Evolutionary conservation across 2,329 filamentous ascomycete genomes (phyloP).

Genomic region (Colletotrichum melonis): DNA sequence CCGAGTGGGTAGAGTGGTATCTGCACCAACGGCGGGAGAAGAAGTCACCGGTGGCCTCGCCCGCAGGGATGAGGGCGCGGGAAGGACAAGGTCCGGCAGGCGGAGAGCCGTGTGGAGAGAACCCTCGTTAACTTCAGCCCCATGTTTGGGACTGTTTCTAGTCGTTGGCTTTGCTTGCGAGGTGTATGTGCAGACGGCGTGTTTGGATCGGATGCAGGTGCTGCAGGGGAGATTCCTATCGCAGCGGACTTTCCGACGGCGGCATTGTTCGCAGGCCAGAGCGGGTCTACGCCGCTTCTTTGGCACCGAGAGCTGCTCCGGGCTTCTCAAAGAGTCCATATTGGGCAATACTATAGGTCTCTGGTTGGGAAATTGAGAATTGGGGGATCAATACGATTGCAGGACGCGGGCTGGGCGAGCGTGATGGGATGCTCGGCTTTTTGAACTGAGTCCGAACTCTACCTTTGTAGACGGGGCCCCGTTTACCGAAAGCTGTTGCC

Average conservation of each 20-base stretch:
- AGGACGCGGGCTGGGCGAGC: background rate
- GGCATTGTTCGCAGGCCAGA: constrained; percentile 67
- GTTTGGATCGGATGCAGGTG: constrained; percentile 68
- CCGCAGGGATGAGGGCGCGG: constrained; percentile 13
- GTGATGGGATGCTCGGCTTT: constrained; percentile 27
- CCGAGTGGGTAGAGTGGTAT: no score
- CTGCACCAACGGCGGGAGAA: background rate
- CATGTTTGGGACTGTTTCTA: background rate
- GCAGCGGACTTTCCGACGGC: constrained; percentile 71
- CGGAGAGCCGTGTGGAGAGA: background rate
- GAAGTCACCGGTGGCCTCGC: background rate
- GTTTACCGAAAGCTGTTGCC: background rate
- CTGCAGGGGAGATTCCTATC: constrained; percentile 69
- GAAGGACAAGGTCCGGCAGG: background rate
- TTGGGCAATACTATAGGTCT: background rate
- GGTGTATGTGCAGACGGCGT: constrained; percentile 65
- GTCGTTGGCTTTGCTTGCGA: constrained; percentile 43
- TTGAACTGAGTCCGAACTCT: background rate
- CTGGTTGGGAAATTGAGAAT: background rate
- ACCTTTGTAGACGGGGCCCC: background rate
- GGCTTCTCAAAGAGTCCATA: background rate
- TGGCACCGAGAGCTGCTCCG: constrained; percentile 26
- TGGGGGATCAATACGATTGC: background rate
- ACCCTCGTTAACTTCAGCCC: background rate
- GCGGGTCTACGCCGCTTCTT: constrained; percentile 54